These are phyloP conservation scores for Daldinia bambusicola DNA, from an alignment of 495 filamentous ascomycete genomes.

Conservation along the genomic window DNA sequence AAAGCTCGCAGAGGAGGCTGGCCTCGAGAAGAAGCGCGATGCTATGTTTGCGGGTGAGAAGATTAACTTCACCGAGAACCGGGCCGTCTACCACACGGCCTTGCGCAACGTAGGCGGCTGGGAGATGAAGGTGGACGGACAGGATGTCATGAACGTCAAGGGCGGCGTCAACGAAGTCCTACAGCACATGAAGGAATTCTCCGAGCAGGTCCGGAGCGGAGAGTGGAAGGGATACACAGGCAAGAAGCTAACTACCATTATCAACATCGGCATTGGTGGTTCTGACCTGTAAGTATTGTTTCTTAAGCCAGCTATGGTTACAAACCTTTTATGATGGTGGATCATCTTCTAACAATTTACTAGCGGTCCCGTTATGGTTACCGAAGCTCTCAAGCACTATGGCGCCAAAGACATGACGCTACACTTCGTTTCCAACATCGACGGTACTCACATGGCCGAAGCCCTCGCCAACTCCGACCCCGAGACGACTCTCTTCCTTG, in stretches of 20 bases:
- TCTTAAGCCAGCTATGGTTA: neutral
- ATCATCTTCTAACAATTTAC: conserved; percentile 48
- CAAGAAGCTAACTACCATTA: conserved; percentile 93
- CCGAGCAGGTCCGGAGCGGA: conserved; percentile 90
- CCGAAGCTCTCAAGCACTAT: conserved; percentile 95
- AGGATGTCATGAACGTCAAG: conserved; percentile 84
- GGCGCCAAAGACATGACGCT: conserved; percentile 83
- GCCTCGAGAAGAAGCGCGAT: conserved; percentile 91
- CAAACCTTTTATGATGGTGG: neutral
- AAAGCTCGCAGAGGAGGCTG: conserved; percentile 89
- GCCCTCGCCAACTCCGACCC: conserved; percentile 88
- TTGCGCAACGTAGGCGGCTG: conserved; percentile 86
- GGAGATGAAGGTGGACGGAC: conserved; percentile 91
- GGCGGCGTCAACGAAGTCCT: conserved; percentile 86
- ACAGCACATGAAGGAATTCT: conserved; percentile 97
- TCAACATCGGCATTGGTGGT: conserved; percentile 98
- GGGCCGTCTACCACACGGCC: conserved; percentile 95
- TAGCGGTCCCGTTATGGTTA: conserved; percentile 98
- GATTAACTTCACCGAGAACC: conserved; percentile 98
- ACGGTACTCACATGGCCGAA: conserved; percentile 97
- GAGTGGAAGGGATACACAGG: conserved; percentile 99
- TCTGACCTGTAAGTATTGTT: conserved; percentile 84
- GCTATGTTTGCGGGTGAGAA: conserved; percentile 96
- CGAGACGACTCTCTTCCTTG: conserved; percentile 96
- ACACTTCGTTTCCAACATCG: conserved; percentile 99